These are phyloP conservation scores for Cytidiella melzeri DNA, from an alignment of 768 basidiomycete genomes.

Conservation along the genomic window DNA sequence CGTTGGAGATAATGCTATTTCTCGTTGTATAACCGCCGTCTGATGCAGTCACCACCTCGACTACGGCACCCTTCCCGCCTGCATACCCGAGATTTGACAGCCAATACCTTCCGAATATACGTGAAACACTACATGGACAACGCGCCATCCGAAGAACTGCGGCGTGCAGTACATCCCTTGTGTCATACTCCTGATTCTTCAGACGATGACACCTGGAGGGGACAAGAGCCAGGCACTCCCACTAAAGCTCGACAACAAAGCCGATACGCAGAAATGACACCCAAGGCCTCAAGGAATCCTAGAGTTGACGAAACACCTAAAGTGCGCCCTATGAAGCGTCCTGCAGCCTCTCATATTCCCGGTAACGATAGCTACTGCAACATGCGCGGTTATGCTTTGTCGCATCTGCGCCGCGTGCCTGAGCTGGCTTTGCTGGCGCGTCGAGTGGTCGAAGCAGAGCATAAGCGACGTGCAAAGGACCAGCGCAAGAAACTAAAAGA, in stretches of 20 bases:
- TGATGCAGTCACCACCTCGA: conserved; percentile 33
- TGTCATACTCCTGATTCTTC: background rate
- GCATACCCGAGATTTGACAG: conserved; percentile 59
- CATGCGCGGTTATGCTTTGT: conserved; percentile 56
- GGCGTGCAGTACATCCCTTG: background rate
- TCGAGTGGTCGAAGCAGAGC: conserved; percentile 58
- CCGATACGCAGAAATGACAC: conserved; percentile 8
- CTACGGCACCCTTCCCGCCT: conserved; percentile 71
- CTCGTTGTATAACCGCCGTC: background rate
- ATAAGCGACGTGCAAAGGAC: conserved; percentile 45
- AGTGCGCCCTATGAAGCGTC: background rate
- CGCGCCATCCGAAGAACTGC: conserved; percentile 23
- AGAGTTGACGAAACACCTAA: background rate
- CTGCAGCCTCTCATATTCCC: conserved; percentile 2
- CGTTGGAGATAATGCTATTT: background rate
- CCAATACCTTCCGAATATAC: conserved; percentile 68
- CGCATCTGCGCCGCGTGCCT: conserved; percentile 72
- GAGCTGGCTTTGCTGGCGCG: conserved; percentile 61
- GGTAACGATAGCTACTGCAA: conserved; percentile 8
- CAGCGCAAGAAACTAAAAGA: conserved; percentile 32
- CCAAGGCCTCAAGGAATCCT: conserved; percentile 21
- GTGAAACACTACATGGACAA: conserved; percentile 77
- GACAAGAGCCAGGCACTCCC: conserved; percentile 25
- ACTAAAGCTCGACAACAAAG: conserved; percentile 26
- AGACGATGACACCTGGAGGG: conserved; percentile 9